Base-by-base conservation (phyloP, 1,284 basidiomycete genomes). In the Lentinula novae-zelandiae region DNA sequence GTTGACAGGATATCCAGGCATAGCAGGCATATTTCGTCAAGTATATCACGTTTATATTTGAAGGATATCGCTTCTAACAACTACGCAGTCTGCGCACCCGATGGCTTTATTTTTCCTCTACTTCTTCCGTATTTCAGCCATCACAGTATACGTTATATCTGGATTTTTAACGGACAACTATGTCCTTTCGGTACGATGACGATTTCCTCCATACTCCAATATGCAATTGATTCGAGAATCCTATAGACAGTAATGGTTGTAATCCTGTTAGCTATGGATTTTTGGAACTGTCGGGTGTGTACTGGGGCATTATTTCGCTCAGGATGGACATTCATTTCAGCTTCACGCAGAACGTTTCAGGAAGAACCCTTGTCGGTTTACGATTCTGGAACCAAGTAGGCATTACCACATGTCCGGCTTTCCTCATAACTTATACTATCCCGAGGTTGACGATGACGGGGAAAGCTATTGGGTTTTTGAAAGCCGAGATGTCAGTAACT, bases 391-490 rank as follows among this genome's bases (percentile, higher is more conserved):
- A 97, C 72, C 95, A 97, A 74, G 94, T 86, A 61, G 22, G 75
- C 9, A 3, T 50, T 50, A n/a, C n/a, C 36, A 33, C 55, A 10
- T 53, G 31, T 27, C 15, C 44, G 13, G 36, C 12, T 40, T 49
- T 46, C 22, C 55, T 58, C 56, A 67, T 62, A 38, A 69, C 49
- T 36, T 10, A 53, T 15, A 2, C 12, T 39, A n/a, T 17, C 33
- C 9, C 15, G 63, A 89, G 87, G 89, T 98, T 12, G 94, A 97
- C 68, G 95, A 96, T 60, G 94, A 97, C 67, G 95, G 95, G 1
- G 93, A 96, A 71, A 94, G 90, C 71, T 93, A 89, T 66, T 97
- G 95, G 95, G 95, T 97, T 3, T 97, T 97, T 68, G 95, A 96
- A 76, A 92, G 90, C 67, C 83, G 93, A 70, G 95, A 96, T 74